phyloP scores from a whole-genome alignment of 2,329 filamentous ascomycete genomes.

The Periglandula ipomoeae region DNA sequence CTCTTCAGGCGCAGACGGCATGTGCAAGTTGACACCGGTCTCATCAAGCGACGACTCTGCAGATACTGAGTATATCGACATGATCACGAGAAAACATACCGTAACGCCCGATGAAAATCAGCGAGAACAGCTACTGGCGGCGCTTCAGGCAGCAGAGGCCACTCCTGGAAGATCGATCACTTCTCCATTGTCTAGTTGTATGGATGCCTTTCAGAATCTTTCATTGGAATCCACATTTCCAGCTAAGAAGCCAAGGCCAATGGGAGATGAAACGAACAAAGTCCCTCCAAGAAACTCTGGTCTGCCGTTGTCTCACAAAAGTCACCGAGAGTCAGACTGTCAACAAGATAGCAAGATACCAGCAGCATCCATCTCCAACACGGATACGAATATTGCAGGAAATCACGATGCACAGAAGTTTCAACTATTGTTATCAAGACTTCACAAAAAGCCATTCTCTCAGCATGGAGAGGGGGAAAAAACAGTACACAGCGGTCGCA shows the following conservation, averaged over 20 bases:
- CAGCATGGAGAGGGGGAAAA: conserved; percentile 2
- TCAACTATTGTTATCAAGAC: conserved; percentile 18
- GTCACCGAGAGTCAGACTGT: not conserved
- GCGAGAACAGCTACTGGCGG: conserved; percentile 3
- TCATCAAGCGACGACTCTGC: not conserved
- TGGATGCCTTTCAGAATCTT: not conserved
- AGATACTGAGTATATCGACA: not conserved
- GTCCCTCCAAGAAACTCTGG: not conserved
- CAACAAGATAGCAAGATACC: conserved; percentile 2
- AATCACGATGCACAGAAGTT: conserved; percentile 13
- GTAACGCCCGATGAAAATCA: conserved; percentile 2
- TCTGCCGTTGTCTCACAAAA: not conserved
- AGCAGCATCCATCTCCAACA: not conserved
- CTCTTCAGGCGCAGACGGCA: not conserved
- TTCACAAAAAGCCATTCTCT: conserved; percentile 10
- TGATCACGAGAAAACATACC: conserved; percentile 1
- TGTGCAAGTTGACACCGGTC: conserved; percentile 1
- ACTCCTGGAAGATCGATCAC: not conserved
- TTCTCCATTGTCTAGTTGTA: not conserved
- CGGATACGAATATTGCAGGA: too few relatives aligned
- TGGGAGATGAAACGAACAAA: not conserved
- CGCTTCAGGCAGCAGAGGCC: not conserved
- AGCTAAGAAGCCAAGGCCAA: not conserved
- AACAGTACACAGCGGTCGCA: conserved; percentile 1
- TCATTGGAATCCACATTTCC: not conserved